A percentile compares a stretch with the other conserved stretches of the same genome.
Conservation (phyloP, 306 rosid genomes). For the Trichosanthes cucumerina region DNA sequence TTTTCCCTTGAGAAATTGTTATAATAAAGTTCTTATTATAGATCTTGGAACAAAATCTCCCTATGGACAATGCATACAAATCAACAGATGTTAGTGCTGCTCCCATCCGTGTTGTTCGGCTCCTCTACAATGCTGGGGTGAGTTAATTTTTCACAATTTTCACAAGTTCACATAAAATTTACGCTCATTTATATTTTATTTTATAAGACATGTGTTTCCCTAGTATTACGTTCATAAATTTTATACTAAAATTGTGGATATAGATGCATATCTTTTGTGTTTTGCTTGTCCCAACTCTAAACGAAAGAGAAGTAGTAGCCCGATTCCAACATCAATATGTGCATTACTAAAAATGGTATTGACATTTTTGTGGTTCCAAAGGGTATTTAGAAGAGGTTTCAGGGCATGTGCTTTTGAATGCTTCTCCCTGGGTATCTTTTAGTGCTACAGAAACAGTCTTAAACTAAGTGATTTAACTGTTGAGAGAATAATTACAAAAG, state of each 20-base stretch:
- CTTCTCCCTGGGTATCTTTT: neutral
- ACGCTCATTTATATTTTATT: neutral
- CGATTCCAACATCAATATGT: neutral
- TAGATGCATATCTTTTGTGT: neutral
- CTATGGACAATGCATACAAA: slow-evolving; percentile 73
- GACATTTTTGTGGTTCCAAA: neutral
- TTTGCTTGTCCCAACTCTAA: neutral
- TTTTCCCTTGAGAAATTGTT: slow-evolving; percentile 1
- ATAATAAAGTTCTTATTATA: slow-evolving; percentile 20
- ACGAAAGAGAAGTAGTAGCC: neutral
- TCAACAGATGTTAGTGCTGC: slow-evolving; percentile 74
- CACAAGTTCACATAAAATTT: neutral
- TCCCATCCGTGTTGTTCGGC: slow-evolving; percentile 87
- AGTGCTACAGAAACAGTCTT: neutral
- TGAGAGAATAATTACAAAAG: neutral
- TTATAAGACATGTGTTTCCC: neutral
- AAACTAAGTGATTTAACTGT: neutral
- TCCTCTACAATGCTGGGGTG: slow-evolving; percentile 88
- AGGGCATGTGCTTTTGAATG: neutral
- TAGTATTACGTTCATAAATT: neutral
- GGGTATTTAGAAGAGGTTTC: neutral
- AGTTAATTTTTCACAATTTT: slow-evolving; percentile 21
- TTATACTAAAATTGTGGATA: neutral
- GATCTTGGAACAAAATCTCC: slow-evolving; percentile 93
- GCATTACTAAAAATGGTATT: neutral